Evolutionary conservation across 2,329 filamentous ascomycete genomes (phyloP), one percentile per base, ranked within the genome.

Genomic region (Botrytis pseudocinerea): DNA sequence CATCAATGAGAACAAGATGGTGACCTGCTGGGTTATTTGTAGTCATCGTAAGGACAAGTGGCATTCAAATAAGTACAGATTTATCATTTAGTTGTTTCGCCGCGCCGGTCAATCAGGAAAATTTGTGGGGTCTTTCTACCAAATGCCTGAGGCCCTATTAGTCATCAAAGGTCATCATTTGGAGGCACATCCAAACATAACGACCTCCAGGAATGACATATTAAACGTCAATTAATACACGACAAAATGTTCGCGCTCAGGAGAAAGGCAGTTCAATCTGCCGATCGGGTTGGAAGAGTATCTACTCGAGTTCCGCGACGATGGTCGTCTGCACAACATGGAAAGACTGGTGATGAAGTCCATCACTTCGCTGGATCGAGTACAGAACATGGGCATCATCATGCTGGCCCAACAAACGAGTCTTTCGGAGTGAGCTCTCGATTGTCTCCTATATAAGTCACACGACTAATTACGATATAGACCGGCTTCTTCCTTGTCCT

Each of bases 371-470:
- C 69, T 32, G 70, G 65, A 60, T 73, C 69, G 40, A 75, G 75
- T 71, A 74, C 73, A 25, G 75, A 76, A n/a, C 76, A 78, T 71
- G 74, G 70, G 70, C 80, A 82, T 69, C 80, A 81, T 74, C 81
- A 82, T 72, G 78, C 79, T 73, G 77, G 77, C 74, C 82, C 85
- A 69, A 82, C 80, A 71, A 82, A 83, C 74, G 86, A 88, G 80
- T 82, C 83, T 74, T 82, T 87, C 74, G 86, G 86, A 71, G 86
- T 88, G 83, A 79, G 85, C 84, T 75, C 57, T 61, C 71, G 70
- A 68, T 46, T 28, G 32, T 32, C 1, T 25, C 35, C 25, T 48
- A 61, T 69, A 28, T 25, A 35, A 40, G 35, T 32, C 25, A 22
- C 25, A 46, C 7, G 28, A 44, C 63, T 79, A 73, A 77, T 71